Evolutionary conservation across 1,284 basidiomycete species (phyloP), one percentile per base, ranked within the genome.

Genomic region (Sanghuangporus baumii): DNA sequence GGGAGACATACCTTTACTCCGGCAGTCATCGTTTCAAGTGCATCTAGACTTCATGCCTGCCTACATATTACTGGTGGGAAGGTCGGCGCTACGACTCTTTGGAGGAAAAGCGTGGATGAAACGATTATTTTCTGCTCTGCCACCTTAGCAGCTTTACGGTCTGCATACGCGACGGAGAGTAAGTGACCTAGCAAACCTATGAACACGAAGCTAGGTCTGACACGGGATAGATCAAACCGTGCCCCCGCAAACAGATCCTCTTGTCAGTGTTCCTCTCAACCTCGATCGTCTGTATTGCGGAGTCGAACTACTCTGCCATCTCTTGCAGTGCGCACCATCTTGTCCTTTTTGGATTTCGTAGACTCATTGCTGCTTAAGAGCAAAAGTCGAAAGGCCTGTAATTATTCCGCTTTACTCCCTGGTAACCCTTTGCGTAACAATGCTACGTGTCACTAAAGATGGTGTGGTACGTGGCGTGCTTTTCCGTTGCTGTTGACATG

Each of bases 41-140:
- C 84, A 1, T 84, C 83, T 11, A 70, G 74, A 23, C 75, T 93
- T 31, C 87, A 87, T 64, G 74, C 84, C 2, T 74, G 78, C 14
- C 76, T 93, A 6, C 87, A 86, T 72, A 73, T 81, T 37, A 86
- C 87, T 0, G 89, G 89, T 18, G 91, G 91, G 2, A 93, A 91
- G 73, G 85, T 89, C 5, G 88, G 86, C 18, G 84, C 85, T n/a
- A 77, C 81, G 4, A 81, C 75, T 57, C 68, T 87, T 11, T 93
- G 90, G 90, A 80, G 86, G 65, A 91, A 88, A 70, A 81, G 82
- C 12, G 63, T 91, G 26, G 87, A 91, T 54, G 87, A 88, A 50
- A 83, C 85, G 0, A 65, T 92, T 48, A 74, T 74, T 0, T 84
- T 87, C 68, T 82, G 81, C 16, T 88, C 84, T 84, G 76, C 74